Base-by-base conservation (phyloP, 1,284 basidiomycete species). In the Irpex rosettiformis region DNA sequence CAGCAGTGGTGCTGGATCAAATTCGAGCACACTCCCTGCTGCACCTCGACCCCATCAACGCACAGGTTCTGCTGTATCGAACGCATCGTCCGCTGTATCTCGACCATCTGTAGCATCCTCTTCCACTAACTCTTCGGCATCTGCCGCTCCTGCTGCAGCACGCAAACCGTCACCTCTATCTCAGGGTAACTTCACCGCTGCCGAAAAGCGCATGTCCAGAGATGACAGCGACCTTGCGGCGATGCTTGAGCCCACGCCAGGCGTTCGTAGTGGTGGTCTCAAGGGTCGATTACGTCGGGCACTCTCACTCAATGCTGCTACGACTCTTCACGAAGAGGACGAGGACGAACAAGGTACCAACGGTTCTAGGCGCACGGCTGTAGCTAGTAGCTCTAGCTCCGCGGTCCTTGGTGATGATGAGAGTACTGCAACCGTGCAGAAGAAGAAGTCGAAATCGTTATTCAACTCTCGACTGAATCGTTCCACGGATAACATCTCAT, bases 401-500 rank as follows among this genome's bases (percentile, higher is more conserved):
- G 69, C 66, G 16, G 67, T 72, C 25, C 65, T 65, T 22, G 71
- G 69, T 57, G 74, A 73, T 47, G 67, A 71, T 29, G 70, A 71
- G 21, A 80, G 80, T 21, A 80, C 82, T 3, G 77, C 82, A 25
- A 82, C 83, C 4, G 76, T 78, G 33, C 80, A 82, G 69, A 81
- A 81, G 59, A 90, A 89, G 74, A 85, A 83, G 67, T 81, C 82
- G 48, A 82, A 86, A 10, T 83, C 89, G 45, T 72, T 96, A 63
- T 96, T 99, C 81, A 96, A 95, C 74, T 88, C 91, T 64, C 88
- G 91, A 65, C 78, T 94, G 68, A 98, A 99, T 72, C 89, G 91
- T 53, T 94, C 91, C 58, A 97, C 95, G 48, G 96, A 99, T 73
- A 99, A 99, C 73, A 96, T 99, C 63, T 97, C 94, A 30, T 85